Evolutionary conservation across 495 filamentous ascomycete genomes (phyloP).

Genomic region (Chaetomium fimeti): DNA sequence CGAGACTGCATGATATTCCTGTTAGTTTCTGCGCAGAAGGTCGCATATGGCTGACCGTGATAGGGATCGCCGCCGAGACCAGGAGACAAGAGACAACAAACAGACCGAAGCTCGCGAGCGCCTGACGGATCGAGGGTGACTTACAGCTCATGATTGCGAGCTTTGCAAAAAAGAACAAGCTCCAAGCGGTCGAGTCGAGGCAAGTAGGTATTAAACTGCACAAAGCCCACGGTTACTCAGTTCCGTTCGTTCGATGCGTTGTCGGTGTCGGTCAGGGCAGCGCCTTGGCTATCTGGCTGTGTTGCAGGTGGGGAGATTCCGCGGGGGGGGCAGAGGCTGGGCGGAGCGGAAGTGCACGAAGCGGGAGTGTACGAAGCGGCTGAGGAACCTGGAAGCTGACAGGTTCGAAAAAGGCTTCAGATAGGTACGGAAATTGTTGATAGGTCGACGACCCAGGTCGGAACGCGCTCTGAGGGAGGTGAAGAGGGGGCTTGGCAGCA

Average conservation of each 20-base stretch:
- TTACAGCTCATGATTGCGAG: slow-evolving; percentile 43
- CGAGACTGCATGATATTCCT: slow-evolving; percentile 56
- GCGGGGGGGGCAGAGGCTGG: slow-evolving; percentile 18
- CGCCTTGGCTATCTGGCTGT: slow-evolving; percentile 16
- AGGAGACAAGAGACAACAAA: slow-evolving; percentile 17
- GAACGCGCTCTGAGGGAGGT: slow-evolving; percentile 27
- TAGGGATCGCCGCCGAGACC: slow-evolving; percentile 8
- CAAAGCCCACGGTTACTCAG: slow-evolving; percentile 12
- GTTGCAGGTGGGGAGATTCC: slow-evolving; percentile 17
- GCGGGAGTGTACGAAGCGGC: slow-evolving; percentile 31
- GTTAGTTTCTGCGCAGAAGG: slow-evolving; percentile 19
- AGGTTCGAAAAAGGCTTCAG: slow-evolving; percentile 2
- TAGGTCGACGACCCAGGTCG: slow-evolving; percentile 11
- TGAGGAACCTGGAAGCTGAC: slow-evolving; percentile 27
- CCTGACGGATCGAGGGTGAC: slow-evolving; percentile 31
- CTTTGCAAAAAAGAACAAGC: slow-evolving; percentile 20
- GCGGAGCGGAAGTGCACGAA: slow-evolving; percentile 22
- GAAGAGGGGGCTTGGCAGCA: slow-evolving; percentile 30
- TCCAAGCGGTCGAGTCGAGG: not conserved
- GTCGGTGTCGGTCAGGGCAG: slow-evolving; percentile 6
- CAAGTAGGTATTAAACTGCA: slow-evolving; percentile 17
- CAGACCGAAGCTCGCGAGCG: slow-evolving; percentile 30
- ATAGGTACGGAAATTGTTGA: slow-evolving; percentile 3
- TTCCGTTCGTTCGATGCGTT: not conserved
- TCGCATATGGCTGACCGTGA: not conserved